Conservation (phyloP, 352 stramenopile species). For the Phytophthora pluvialis region DNA sequence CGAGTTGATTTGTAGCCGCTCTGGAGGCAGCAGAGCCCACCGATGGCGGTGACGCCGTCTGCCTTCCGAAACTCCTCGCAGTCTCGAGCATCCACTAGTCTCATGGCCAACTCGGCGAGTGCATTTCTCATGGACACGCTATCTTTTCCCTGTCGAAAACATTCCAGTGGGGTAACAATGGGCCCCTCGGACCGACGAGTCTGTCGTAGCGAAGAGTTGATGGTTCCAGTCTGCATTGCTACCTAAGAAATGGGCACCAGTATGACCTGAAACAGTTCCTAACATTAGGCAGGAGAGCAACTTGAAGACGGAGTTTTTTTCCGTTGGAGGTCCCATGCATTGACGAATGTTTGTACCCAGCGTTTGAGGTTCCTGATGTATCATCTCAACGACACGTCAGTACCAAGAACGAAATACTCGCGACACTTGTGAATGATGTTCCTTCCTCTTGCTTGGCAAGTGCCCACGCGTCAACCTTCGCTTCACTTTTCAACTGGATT, state of each 20-base stretch:
- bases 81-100: constrained; percentile 55
- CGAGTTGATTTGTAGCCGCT: not conserved
- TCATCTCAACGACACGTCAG: constrained; percentile 19
- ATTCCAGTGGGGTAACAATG: constrained; percentile 50
- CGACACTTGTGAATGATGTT: constrained; percentile 20
- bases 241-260: not conserved
- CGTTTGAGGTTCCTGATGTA: constrained; percentile 8
- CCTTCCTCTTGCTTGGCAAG: not conserved
- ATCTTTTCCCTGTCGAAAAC: constrained; percentile 42
- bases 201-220: constrained; percentile 22
- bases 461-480: not conserved
- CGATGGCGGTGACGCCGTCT: constrained; percentile 61
- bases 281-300: constrained; percentile 21
- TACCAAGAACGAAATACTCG: not conserved
- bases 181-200: constrained; percentile 35
- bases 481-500: constrained; percentile 20
- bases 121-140: constrained; percentile 45
- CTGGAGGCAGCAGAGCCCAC: constrained; percentile 27
- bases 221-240: constrained; percentile 2
- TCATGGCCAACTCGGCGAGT: constrained; percentile 65
- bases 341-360: constrained; percentile 7
- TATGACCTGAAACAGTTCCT: constrained; percentile 1
- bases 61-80: constrained; percentile 57
- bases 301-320: constrained; percentile 10
- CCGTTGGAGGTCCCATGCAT: constrained; percentile 9